These are phyloP conservation scores for Verticillium alfalfae DNA, from an alignment of 2,329 filamentous ascomycete species.

Conservation along the genomic window DNA sequence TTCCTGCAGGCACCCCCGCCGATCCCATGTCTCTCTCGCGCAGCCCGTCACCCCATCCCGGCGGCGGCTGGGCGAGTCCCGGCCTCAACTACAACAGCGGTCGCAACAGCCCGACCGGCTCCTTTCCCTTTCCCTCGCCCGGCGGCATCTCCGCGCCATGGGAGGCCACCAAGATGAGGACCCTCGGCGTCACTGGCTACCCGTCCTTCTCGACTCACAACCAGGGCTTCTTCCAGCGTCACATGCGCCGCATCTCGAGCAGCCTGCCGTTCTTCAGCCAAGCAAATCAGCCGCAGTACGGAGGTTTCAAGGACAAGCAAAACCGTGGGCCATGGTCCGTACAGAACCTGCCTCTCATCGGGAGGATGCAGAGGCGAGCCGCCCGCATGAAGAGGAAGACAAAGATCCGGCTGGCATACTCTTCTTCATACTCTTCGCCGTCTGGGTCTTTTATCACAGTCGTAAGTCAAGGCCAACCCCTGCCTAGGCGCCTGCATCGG, in stretches of 20 bases:
- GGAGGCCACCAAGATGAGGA: constrained; percentile 77
- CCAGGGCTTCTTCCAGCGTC: constrained; percentile 80
- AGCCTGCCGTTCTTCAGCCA: constrained; percentile 70
- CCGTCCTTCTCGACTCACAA: constrained; percentile 76
- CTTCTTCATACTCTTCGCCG: constrained; percentile 53
- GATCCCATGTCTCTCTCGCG: constrained; percentile 75
- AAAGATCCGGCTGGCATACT: constrained; percentile 58
- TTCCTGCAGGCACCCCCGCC: constrained; percentile 45
- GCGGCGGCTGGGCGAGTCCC: constrained; percentile 85
- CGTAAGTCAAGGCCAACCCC: constrained; percentile 57
- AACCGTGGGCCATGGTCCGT: constrained; percentile 52
- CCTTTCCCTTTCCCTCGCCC: constrained; percentile 29
- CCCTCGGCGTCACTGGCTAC: constrained; percentile 66
- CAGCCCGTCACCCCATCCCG: constrained; percentile 78
- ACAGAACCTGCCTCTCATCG: constrained; percentile 37
- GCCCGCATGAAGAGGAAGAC: constrained; percentile 57
- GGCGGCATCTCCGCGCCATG: constrained; percentile 63
- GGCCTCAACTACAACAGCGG: constrained; percentile 67
- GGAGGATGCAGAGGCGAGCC: constrained; percentile 38
- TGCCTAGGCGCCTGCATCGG: neutral
- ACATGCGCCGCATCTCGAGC: constrained; percentile 75
- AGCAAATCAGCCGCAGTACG: constrained; percentile 39
- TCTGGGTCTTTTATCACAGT: constrained; percentile 64
- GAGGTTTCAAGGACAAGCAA: constrained; percentile 67
- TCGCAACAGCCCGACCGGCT: constrained; percentile 54